Evolutionary conservation across 2,329 filamentous ascomycete species (phyloP), one percentile per base, ranked within the genome.

Genomic region (Penicillium rolfsii): DNA sequence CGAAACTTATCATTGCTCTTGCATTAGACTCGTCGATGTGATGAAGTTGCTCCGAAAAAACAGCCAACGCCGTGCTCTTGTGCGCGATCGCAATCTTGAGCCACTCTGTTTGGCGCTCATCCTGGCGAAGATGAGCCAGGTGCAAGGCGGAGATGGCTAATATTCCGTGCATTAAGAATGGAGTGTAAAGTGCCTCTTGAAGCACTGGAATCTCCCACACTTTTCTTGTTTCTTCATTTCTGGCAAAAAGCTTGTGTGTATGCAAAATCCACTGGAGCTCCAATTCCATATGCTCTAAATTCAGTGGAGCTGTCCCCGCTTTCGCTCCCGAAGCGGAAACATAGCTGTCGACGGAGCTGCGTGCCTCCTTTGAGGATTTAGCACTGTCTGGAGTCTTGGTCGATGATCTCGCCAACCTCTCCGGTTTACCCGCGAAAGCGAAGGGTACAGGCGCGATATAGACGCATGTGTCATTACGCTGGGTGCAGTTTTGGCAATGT

Each of bases 91-190:
- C 67, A 4, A 66, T 36, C 8, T 57, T 61, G 9, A 70, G 50
- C 66, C 66, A 70, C n/a, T 55, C 57, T 1, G 58, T 33, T 33
- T 60, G 54, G 7, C 55, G 49, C 5, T 49, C 52, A 16, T 52
- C n/a, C 5, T 55, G 28, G 4, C 41, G 54, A 7, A 64, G 40
- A 41, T 58, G 55, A 7, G 64, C 63, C 5, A 71, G 35, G 49
- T 71, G 69, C 4, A 71, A 46, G 6, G 69, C 69, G 2, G 69
- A 67, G 2, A 71, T 38, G 1, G 67, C 67, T 16, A 71, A 46
- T 5, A 71, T 68, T 2, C 69, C 69, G 35, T 71, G 69, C 69
- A 71, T 70, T 1, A 71, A 57, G 12, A 69, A 68, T 4, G 68
- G 68, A 1, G 59, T 49, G 4, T 56, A 50, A 1, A 70, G 50